Evolutionary conservation across 202 grass and related monocot genomes (phyloP).

Genomic region (Tripidium arundinaceum): DNA sequence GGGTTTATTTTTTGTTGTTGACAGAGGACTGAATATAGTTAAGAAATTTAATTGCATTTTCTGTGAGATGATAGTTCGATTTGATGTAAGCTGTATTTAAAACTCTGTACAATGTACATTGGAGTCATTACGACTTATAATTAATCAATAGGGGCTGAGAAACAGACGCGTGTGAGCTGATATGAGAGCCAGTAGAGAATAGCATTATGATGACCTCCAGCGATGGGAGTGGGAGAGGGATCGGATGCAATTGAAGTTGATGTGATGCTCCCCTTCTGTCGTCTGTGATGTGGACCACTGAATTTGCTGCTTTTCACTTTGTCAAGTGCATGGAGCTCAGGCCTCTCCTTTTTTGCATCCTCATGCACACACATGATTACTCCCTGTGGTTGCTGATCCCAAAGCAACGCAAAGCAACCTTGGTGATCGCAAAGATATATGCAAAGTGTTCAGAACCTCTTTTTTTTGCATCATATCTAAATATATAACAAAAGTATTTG

Average conservation of each 20-base stretch:
- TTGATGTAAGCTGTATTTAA: too few species aligned
- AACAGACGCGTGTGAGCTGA: background rate
- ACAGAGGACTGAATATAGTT: too few species aligned
- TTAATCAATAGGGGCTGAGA: too few species aligned
- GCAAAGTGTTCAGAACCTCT: background rate
- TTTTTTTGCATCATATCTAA: background rate
- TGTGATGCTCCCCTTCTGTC: conserved; percentile 19
- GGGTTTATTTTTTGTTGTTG: too few species aligned
- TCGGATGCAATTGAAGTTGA: background rate
- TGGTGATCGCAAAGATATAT: background rate
- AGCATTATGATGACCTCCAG: background rate
- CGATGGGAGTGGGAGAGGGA: background rate
- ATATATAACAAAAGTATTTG: too few species aligned
- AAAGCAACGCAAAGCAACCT: conserved; percentile 41
- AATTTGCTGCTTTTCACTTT: conserved; percentile 24
- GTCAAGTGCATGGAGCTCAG: conserved; percentile 26
- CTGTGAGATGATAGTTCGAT: too few species aligned
- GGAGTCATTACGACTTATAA: too few species aligned
- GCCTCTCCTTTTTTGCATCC: conserved; percentile 1
- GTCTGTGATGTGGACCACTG: conserved; percentile 27
- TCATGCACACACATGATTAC: conserved; percentile 45
- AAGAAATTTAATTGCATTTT: too few species aligned
- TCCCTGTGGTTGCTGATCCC: conserved; percentile 37
- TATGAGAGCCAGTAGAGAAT: background rate
- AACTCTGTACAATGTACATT: too few species aligned